phyloP scores from a whole-genome alignment of 2,329 filamentous ascomycete species.

The Pseudophaeomoniella oleicola region DNA sequence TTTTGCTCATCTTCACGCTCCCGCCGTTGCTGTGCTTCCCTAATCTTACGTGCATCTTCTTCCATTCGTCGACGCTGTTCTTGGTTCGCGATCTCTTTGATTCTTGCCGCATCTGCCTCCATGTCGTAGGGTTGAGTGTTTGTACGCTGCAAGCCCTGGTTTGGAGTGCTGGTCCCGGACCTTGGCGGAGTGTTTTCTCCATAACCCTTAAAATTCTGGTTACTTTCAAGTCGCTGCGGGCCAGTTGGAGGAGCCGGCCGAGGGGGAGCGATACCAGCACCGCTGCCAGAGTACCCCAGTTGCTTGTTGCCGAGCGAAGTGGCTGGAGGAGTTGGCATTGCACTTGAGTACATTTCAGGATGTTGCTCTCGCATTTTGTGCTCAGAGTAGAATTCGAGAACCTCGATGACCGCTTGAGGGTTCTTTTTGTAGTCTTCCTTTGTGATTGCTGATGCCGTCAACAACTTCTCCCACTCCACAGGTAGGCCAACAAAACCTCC shows the following conservation, averaged over 20 bases:
- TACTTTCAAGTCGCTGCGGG: conserved; percentile 28
- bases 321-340: conserved; percentile 50
- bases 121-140: conserved; percentile 33
- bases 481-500: conserved; percentile 91
- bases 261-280: conserved; percentile 50
- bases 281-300: conserved; percentile 40
- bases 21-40: conserved; percentile 21
- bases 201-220: conserved; percentile 18
- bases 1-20: conserved; percentile 42
- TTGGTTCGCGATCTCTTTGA: conserved; percentile 44
- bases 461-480: conserved; percentile 89
- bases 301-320: conserved; percentile 44
- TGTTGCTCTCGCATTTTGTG: conserved; percentile 51
- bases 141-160: conserved; percentile 42
- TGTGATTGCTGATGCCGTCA: conserved; percentile 92
- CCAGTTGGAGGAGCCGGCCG: conserved; percentile 46
- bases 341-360: conserved; percentile 42
- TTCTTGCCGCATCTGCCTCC: conserved; percentile 26
- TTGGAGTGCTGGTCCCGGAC: conserved; percentile 13
- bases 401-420: conserved; percentile 61
- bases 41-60: conserved; percentile 37
- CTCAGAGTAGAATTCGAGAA: conserved; percentile 55
- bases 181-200: conserved; percentile 14
- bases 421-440: conserved; percentile 98
- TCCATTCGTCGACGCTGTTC: conserved; percentile 31